Evolutionary conservation across 208 protist genomes (phyloP).

Genomic region (Leishmania turanica): DNA sequence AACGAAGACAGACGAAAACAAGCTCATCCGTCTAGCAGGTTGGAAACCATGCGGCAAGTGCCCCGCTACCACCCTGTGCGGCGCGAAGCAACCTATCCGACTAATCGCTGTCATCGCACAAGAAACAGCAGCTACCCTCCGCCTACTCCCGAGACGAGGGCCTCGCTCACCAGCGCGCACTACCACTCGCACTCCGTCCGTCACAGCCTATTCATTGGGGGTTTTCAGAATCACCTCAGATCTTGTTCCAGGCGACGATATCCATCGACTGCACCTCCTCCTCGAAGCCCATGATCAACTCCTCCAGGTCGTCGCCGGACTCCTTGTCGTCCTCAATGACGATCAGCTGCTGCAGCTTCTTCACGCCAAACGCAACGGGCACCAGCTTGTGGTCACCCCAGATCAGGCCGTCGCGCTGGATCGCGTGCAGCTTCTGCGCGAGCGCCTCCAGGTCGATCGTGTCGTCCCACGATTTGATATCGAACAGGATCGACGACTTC

Average conservation of each 20-base stretch:
- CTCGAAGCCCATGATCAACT: slow-evolving; percentile 92
- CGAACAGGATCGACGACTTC: slow-evolving; percentile 92
- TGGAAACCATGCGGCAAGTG: neutral
- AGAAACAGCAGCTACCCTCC: neutral
- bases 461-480: slow-evolving; percentile 96
- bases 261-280: slow-evolving; percentile 96
- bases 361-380: slow-evolving; percentile 95
- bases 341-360: slow-evolving; percentile 95
- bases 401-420: slow-evolving; percentile 89
- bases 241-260: slow-evolving; percentile 96
- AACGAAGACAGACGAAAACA: neutral
- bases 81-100: neutral
- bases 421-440: slow-evolving; percentile 81
- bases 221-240: slow-evolving; percentile 59
- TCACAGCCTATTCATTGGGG: neutral
- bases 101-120: neutral
- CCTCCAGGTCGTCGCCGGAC: slow-evolving; percentile 92
- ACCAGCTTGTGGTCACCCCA: slow-evolving; percentile 93
- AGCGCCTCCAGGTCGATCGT: slow-evolving; percentile 88
- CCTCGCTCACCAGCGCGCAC: neutral
- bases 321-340: slow-evolving; percentile 96
- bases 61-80: neutral
- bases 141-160: neutral
- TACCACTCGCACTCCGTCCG: neutral
- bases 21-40: neutral